Evolutionary conservation across 257 asterid species (phyloP), one percentile per base, ranked within the genome.

Genomic region (Jasminum sambac): DNA sequence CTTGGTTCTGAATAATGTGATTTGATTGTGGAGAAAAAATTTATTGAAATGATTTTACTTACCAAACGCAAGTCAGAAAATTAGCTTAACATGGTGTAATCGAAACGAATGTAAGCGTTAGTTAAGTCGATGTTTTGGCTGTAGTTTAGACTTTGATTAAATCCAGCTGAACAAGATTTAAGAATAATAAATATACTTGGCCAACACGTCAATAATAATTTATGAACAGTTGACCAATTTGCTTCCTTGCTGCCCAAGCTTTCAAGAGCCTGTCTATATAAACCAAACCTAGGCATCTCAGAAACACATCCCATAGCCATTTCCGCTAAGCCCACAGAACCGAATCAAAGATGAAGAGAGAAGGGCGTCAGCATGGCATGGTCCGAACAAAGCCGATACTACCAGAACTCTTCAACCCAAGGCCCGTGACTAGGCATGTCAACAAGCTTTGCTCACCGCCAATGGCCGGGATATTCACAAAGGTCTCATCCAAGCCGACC

Each of bases 351-450:
- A 92, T 92, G 96, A 89, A 68, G 94, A 86, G 90, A 64, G 82
- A 89, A 72, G 96, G 95, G 4, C 90, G 96, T 34, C 95, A 85
- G 38, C 97, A 76, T 26, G 97, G 95, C 8, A 75, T 84, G 85
- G 91, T 93, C 71, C 87, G 89, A 43, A 84, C 92, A n/a, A 80
- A 69, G 34, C 85, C 89, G 9, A 63, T 77, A 74, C 52, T 77
- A 8, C 43, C 85, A 19, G 74, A 80, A 2, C 80, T 84, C 0
- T 70, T 25, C 72, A 77, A 70, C 77, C 83, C 87, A 2, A 76
- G 69, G 2, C 83, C 85, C 11, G 66, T 68, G 2, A 36, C 69
- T 17, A 39, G 85, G 52, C 25, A 44, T 69, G 68, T 58, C 26
- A 78, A 78, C 63, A 77, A 70, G 81, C 64, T 81, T 9, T 21